A percentile compares a stretch with the other conserved stretches of the same genome.
These are phyloP conservation scores for Trichophyton simii DNA, from an alignment of 2,329 filamentous ascomycete genomes.

Conservation along the genomic window DNA sequence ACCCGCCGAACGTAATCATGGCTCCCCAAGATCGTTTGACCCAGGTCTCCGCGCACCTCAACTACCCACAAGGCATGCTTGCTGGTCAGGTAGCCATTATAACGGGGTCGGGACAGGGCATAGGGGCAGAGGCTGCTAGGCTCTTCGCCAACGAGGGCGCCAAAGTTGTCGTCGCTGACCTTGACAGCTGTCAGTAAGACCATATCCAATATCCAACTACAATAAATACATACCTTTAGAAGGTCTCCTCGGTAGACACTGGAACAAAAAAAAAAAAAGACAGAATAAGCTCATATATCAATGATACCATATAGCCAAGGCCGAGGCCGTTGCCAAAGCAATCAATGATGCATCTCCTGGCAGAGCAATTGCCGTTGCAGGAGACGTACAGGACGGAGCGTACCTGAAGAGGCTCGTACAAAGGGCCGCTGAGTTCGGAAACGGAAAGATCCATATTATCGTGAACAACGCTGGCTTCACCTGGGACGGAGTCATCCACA, in stretches of 20 bases:
- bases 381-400: conserved; percentile 59
- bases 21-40: conserved; percentile 45
- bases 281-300: background rate
- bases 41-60: conserved; percentile 67
- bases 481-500: conserved; percentile 87
- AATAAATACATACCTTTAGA: background rate
- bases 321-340: conserved; percentile 50
- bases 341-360: conserved; percentile 55
- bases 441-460: conserved; percentile 79
- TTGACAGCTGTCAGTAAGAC: conserved; percentile 51
- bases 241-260: background rate
- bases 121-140: conserved; percentile 70
- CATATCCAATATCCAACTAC: background rate
- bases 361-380: conserved; percentile 58
- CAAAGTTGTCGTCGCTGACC: conserved; percentile 71
- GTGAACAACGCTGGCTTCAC: conserved; percentile 89
- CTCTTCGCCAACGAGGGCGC: conserved; percentile 82
- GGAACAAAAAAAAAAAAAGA: background rate
- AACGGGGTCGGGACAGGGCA: conserved; percentile 75
- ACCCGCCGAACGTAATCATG: conserved; percentile 18
- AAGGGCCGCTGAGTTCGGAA: conserved; percentile 64
- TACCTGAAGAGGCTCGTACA: conserved; percentile 63
- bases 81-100: conserved; percentile 74
- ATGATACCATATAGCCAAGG: conserved; percentile 45
- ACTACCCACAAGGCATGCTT: conserved; percentile 68